Evolutionary conservation across 768 basidiomycete species (phyloP), one percentile per base, ranked within the genome.

Genomic region (Lactarius akahatsu): DNA sequence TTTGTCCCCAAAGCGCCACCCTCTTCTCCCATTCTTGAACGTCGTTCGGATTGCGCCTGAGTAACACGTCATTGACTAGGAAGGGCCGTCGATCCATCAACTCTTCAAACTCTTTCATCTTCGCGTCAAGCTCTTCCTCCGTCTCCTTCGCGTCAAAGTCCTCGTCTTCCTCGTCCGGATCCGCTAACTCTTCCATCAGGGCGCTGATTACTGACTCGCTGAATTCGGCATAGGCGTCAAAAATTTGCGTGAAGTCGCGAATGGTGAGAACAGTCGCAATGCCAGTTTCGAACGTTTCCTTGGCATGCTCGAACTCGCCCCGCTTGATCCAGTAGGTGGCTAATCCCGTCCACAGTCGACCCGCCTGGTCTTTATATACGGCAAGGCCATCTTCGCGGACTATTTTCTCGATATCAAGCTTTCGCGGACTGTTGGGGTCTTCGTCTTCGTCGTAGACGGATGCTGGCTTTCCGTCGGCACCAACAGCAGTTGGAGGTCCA

Each of bases 1-100:
- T 86, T 62, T 95, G 89, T 3, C 91, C 97, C 85, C 87, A 96
- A 32, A 98, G 77, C 2, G 95, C 96, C 23, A 98, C 86, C 41
- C 96, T 82, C 78, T 99, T 99, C 79, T 98, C 97, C 97, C 97
- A 99, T 75, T 99, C 97, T 71, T 97, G 94, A 2, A 98, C 97
- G 72, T 99, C 97, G 71, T 98, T 92, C 5, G 94, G 92, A 80
- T 99, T 99, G 72, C 97, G 81, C 68, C 97, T 80, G 41, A 98
- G 76, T 18, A 98, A 79, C 15, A 98, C 97, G 72, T 98, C 96
- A 72, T 99, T 99, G 56, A 97, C 88, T 68, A 99, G 80, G 83
- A 99, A 98, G 2, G 94, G 96, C 74, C 97, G 78, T 58, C 96
- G 83, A 75, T 99, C 97, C 83, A 96, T 96, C 71, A 99, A 76